Conservation (phyloP, 306 rosid species). For the Ammopiptanthus mongolicus region DNA sequence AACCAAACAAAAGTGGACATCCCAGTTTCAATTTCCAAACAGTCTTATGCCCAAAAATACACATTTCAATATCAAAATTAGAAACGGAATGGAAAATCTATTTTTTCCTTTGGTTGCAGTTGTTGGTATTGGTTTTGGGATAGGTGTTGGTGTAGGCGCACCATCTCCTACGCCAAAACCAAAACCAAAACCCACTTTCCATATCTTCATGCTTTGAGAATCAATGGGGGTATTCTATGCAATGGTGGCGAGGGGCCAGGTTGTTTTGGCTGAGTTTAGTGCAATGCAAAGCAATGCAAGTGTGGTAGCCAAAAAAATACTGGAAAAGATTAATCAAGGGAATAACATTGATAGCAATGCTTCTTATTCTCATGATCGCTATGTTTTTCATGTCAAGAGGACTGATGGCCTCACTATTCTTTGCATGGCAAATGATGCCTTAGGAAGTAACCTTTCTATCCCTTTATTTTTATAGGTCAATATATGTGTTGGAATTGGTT, state of each 20-base stretch:
- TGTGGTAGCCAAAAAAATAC: slow-evolving; percentile 26
- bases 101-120: background rate
- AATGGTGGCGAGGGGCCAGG: slow-evolving; percentile 34
- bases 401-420: slow-evolving; percentile 38
- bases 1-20: background rate
- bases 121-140: background rate
- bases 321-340: slow-evolving; percentile 8
- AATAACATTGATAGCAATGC: slow-evolving; percentile 24
- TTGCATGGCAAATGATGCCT: slow-evolving; percentile 35
- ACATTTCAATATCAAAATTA: background rate
- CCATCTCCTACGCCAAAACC: background rate
- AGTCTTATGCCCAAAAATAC: background rate
- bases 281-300: slow-evolving; percentile 25
- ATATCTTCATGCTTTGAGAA: background rate
- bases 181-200: background rate
- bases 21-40: background rate
- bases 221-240: slow-evolving; percentile 32
- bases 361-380: slow-evolving; percentile 39
- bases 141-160: background rate
- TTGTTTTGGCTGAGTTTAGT: slow-evolving; percentile 39
- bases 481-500: background rate
- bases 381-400: slow-evolving; percentile 34
- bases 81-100: background rate
- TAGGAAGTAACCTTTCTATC: slow-evolving; percentile 19
- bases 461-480: background rate